Evolutionary conservation across 192 early-diverging fungal genomes (phyloP).

Genomic region (Spinellus fusiger): DNA sequence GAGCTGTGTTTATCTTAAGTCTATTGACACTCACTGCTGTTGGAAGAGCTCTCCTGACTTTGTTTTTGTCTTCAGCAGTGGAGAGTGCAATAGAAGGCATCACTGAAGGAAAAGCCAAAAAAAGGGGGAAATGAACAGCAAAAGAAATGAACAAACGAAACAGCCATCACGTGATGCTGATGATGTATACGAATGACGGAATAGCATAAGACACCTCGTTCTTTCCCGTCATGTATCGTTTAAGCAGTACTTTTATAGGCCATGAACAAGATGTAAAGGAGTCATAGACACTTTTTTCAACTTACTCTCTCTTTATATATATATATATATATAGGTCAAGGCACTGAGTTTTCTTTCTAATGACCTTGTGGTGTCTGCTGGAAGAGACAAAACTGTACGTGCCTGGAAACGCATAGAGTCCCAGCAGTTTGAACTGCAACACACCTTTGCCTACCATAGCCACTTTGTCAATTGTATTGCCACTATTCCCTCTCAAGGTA

Average conservation of each 20-base stretch:
- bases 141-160: not conserved
- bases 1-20: not conserved
- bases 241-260: too few species aligned
- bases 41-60: slow-evolving; percentile 19
- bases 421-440: slow-evolving; percentile 47
- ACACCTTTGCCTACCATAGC: slow-evolving; percentile 57
- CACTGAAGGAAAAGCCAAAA: slow-evolving; percentile 9
- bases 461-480: slow-evolving; percentile 79
- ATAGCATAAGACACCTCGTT: too few species aligned
- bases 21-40: slow-evolving; percentile 12
- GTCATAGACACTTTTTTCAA: not conserved
- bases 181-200: too few species aligned
- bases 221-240: too few species aligned
- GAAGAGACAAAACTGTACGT: slow-evolving; percentile 70
- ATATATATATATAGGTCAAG: slow-evolving; percentile 48
- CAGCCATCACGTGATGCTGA: not conserved
- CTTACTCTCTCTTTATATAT: not conserved
- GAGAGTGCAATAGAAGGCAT: slow-evolving; percentile 35
- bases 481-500: slow-evolving; percentile 42
- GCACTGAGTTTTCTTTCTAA: slow-evolving; percentile 54
- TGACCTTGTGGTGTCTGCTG: slow-evolving; percentile 60
- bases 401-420: slow-evolving; percentile 57
- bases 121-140: slow-evolving; percentile 17
- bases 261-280: too few species aligned
- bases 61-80: slow-evolving; percentile 32